Evolutionary conservation across 2,329 filamentous ascomycete species (phyloP).

Genomic region (Aspergillus tubingensis): DNA sequence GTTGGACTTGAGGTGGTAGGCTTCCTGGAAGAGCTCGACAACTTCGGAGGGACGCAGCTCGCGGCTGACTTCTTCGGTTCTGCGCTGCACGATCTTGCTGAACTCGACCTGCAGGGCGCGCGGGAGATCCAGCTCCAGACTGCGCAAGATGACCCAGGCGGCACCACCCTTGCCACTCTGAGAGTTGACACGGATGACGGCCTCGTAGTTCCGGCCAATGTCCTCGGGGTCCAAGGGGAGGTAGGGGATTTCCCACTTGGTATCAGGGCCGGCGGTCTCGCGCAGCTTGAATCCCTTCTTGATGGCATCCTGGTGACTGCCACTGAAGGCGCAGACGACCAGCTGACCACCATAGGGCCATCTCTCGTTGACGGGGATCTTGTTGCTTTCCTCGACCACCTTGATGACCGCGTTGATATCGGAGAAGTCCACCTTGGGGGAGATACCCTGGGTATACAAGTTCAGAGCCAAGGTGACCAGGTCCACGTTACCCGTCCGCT

Average conservation of each 20-base stretch:
- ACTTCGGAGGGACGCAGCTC: slow-evolving; percentile 86
- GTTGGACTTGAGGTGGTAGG: slow-evolving; percentile 82
- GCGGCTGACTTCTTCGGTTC: slow-evolving; percentile 76
- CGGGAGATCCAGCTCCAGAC: slow-evolving; percentile 87
- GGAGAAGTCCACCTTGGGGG: slow-evolving; percentile 85
- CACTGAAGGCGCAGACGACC: slow-evolving; percentile 89
- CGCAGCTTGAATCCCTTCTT: slow-evolving; percentile 79
- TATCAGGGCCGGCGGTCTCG: slow-evolving; percentile 63
- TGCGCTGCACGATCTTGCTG: slow-evolving; percentile 78
- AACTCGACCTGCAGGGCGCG: slow-evolving; percentile 91
- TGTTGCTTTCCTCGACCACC: slow-evolving; percentile 87
- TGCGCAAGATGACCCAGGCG: slow-evolving; percentile 89
- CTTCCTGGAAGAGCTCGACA: slow-evolving; percentile 79
- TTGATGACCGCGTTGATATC: slow-evolving; percentile 84
- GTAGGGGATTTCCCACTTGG: slow-evolving; percentile 83
- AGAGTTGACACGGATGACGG: slow-evolving; percentile 95
- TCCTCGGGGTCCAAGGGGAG: slow-evolving; percentile 90
- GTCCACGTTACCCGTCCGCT: slow-evolving; percentile 94
- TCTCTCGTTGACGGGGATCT: slow-evolving; percentile 87
- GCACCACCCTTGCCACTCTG: slow-evolving; percentile 93
- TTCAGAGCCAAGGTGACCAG: slow-evolving; percentile 90
- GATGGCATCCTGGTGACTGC: slow-evolving; percentile 93
- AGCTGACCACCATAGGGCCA: slow-evolving; percentile 89
- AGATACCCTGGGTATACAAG: slow-evolving; percentile 89
- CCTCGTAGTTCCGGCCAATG: slow-evolving; percentile 96